A percentile compares a stretch with the other conserved stretches of the same genome.
phyloP scores from a whole-genome alignment of 2,329 filamentous ascomycete genomes.

The Botryosphaeria agaves region DNA sequence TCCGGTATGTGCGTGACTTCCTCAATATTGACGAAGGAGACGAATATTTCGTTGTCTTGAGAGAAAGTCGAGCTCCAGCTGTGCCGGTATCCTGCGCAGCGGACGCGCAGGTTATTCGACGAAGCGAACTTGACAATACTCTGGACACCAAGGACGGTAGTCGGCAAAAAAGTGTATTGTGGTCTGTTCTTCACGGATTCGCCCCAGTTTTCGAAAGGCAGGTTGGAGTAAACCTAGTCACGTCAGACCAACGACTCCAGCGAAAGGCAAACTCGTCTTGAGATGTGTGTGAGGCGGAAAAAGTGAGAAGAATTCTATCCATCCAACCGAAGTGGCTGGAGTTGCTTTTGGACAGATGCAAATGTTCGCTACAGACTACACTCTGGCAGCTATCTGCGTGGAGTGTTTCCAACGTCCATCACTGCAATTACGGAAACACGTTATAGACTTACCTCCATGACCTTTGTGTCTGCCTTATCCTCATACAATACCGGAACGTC shows the following conservation, averaged over 20 bases:
- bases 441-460: constrained; percentile 18
- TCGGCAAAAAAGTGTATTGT: constrained; percentile 23
- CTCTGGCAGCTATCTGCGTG: too few relatives aligned
- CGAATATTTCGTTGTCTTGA: constrained; percentile 22
- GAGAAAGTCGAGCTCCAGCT: constrained; percentile 26
- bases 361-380: too few relatives aligned
- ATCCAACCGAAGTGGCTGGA: too few relatives aligned
- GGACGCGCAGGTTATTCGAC: constrained; percentile 17
- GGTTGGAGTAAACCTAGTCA: not conserved
- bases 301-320: too few relatives aligned
- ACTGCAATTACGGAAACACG: too few relatives aligned
- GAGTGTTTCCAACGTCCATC: too few relatives aligned
- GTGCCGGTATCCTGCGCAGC: constrained; percentile 26
- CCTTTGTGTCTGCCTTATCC: constrained; percentile 11
- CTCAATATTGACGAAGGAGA: constrained; percentile 24
- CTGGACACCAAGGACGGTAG: constrained; percentile 22
- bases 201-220: constrained; percentile 25
- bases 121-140: constrained; percentile 23
- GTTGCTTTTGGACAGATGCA: too few relatives aligned
- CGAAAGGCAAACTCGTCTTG: too few relatives aligned
- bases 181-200: constrained; percentile 21
- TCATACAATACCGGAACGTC: constrained; percentile 14
- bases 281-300: too few relatives aligned
- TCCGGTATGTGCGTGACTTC: constrained; percentile 22
- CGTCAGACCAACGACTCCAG: too few relatives aligned